Base-by-base conservation (phyloP, 2,329 filamentous ascomycete genomes). In the Aspergillus niger region DNA sequence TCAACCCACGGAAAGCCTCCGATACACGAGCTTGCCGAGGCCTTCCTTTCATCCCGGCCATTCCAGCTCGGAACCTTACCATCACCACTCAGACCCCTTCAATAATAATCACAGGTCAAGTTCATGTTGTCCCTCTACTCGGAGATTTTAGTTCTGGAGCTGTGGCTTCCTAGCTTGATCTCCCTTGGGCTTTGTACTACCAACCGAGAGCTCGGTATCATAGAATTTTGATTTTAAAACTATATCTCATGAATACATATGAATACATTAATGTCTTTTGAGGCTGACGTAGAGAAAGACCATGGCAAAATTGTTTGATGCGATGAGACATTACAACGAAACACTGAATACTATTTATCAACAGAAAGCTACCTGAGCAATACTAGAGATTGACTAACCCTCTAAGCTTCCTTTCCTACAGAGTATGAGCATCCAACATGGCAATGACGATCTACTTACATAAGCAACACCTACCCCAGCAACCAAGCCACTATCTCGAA, bases 401-500 rank as follows among this genome's bases (percentile, higher is more conserved):
- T 17, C 26, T 7, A 30, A 49, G 11, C 47, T 8, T 8, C 47
- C 11, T 44, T 44, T 24, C 24, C 47, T 26, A n/a, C 8, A 26
- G n/a, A n/a, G 24, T 8, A 49, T 32, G 30, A 32, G 5, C 11
- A 36, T 4, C 20, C 47, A 17, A 11, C 11, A 30, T 32, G 47
- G 26, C 26, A 50, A 5, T 28, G 26, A 50, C 26, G 22, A 17
- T 11, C 7, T 5, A 20, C 41, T 66, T 55, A 60, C 55, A 57
- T 58, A 58, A 61, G 58, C 20, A 20, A 3, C 1, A 1, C 41
- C 67, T 63, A 64, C 70, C 68, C 43, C 58, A 65, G 69, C 69
- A 74, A 74, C 71, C 6, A 30, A 1, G 0, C 6, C 64, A 57
- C 71, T 74, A 74, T 57, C 2, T 69, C 65, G 0, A 1, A 66